These are phyloP conservation scores for Neurospora tetrasperma DNA, from an alignment of 495 filamentous ascomycete genomes.

Conservation along the genomic window DNA sequence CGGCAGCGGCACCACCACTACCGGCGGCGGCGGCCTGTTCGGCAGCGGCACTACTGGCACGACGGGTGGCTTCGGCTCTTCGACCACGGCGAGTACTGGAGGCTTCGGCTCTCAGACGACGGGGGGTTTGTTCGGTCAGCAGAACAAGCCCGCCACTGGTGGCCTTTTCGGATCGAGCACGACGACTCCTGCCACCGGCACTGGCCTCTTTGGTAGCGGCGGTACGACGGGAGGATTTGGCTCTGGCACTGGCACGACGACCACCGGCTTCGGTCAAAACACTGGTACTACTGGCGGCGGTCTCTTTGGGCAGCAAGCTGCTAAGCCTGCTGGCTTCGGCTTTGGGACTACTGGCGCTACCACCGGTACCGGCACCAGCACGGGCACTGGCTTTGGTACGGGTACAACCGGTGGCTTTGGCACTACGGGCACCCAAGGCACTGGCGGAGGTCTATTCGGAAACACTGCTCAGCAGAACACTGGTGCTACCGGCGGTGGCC, in stretches of 20 bases:
- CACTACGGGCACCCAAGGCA: slow-evolving; percentile 23
- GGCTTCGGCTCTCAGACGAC: slow-evolving; percentile 28
- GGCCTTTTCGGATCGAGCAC: slow-evolving; percentile 38
- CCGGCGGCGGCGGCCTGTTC: slow-evolving; percentile 38
- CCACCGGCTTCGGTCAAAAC: slow-evolving; percentile 25
- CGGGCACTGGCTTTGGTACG: slow-evolving; percentile 15
- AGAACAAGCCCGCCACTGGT: slow-evolving; percentile 15
- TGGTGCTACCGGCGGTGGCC: slow-evolving; percentile 24
- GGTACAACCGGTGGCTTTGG: slow-evolving; percentile 16
- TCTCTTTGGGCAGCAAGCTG: slow-evolving; percentile 19
- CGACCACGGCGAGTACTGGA: slow-evolving; percentile 29
- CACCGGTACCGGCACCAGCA: slow-evolving; percentile 11
- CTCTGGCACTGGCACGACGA: slow-evolving; percentile 25
- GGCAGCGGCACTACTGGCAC: slow-evolving; percentile 27
- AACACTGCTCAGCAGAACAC: slow-evolving; percentile 17
- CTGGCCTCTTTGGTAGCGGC: slow-evolving; percentile 12
- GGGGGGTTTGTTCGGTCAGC: slow-evolving; percentile 13
- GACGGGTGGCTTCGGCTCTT: slow-evolving; percentile 32
- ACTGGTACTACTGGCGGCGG: slow-evolving; percentile 30
- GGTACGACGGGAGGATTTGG: slow-evolving; percentile 17
- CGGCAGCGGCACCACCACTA: slow-evolving; percentile 32
- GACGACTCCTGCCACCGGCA: slow-evolving; percentile 14
- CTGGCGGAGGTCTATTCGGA: slow-evolving; percentile 55
- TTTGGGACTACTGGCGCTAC: slow-evolving; percentile 15
- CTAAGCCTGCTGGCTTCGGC: slow-evolving; percentile 25